Evolutionary conservation across 768 basidiomycete species (phyloP), one percentile per base, ranked within the genome.

Genomic region (Trametes cinnabarina): DNA sequence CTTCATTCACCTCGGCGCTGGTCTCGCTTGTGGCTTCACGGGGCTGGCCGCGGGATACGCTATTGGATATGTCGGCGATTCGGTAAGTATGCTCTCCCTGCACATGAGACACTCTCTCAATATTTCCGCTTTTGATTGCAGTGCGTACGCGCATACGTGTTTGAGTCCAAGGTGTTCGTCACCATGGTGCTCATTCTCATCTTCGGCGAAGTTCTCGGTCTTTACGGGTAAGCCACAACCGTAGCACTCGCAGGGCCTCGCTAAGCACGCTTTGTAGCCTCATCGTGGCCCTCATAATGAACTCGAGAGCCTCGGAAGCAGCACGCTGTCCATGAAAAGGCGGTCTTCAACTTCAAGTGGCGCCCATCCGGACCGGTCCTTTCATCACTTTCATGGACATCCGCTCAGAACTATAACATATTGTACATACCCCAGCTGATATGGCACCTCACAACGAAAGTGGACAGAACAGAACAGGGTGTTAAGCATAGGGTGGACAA

Each of bases 111-210:
- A 8, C 7, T 9, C 2, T 3, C n/a, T 20, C 34, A 34, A 14
- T 34, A 7, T 7, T 34, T 15, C 37, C 37, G 15, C 11, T n/a
- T 5, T 15, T 39, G 10, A 25, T 1, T 14, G 0, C 62, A 94
- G 91, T 94, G 92, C 66, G 92, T 94, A 15, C 83, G 94, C 57
- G 92, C 92, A 61, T 97, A 93, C 69, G 83, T 97, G 23, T 83
- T 93, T 66, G 94, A 97, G 75, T 87, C 87, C 60, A 88, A 85
- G 70, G 85, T 98, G 25, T 98, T 95, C 69, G 95, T 98, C 20
- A 80, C 88, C 7, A 98, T 98, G 95, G 93, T 98, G 19, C 85
- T 98, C 40, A 95, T 98, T 63, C 85, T 98, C 69, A 93, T 93
- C 63, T 94, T 93, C 64, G 87, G 86, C 7, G 94, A 96, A 72